Base-by-base conservation (phyloP, 164 flowering plant genomes). In the Stephania cephalantha region DNA sequence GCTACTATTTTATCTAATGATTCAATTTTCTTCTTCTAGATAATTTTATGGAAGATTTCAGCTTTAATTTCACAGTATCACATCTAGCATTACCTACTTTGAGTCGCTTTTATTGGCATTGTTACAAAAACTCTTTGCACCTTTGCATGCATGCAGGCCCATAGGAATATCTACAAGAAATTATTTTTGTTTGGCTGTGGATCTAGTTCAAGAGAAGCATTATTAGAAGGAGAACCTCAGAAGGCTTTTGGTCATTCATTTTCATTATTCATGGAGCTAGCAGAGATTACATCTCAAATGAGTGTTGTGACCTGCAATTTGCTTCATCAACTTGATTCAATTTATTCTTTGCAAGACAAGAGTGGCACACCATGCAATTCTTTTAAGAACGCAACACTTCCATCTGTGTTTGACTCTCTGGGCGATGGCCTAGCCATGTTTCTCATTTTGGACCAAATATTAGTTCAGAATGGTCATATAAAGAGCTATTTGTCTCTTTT, bases 171-270 rank as follows among this genome's bases (percentile, higher is more conserved):
- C n/a, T 81, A 76, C 67, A 78, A 69, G 46, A 78, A 76, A 55
- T 68, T 78, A 53, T 42, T 71, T 66, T 52, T 81, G 71, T 81
- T 81, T 78, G 81, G 81, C 53, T 71, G 74, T 68, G 79, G 81
- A 11, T 73, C 83, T 61, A 76, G 73, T 76, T 58, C 79, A 6
- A 79, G 72, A 76, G 83, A 78, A 69, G 73, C 75, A 58, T 81
- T 81, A 44, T 68, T 81, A 72, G 81, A 81, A 70, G 83, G 83
- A 73, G 81, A 81, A 58, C 79, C 83, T 6, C 83, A 78, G 46
- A 81, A 81, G 77, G 77, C 83, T 8, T 81, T 81, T 70, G 81
- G 83, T 74, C 73, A 71, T 68, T 76, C 81, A 5, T 22, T 81
- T 64, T 75, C 81, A 31, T 29, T 81, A 68, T 81, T 81, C 74